These are phyloP conservation scores for Pseudogymnoascus sp. DNA, from an alignment of 2,329 filamentous ascomycete genomes.

Conservation along the genomic window DNA sequence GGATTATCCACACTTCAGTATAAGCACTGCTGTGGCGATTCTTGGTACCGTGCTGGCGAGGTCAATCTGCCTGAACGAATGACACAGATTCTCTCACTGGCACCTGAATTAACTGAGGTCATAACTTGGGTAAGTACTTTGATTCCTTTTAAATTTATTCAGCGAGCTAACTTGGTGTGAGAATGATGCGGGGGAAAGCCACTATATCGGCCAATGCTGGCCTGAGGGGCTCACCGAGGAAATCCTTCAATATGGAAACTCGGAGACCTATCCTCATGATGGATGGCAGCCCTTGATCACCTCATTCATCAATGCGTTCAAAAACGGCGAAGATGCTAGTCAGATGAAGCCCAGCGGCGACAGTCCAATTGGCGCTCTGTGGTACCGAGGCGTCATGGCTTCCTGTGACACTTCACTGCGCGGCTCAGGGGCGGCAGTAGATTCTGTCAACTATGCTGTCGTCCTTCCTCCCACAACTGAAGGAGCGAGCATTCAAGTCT, in stretches of 20 bases:
- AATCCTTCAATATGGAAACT: slow-evolving; percentile 28
- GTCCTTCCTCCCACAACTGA: slow-evolving; percentile 17
- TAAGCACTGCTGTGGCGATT: slow-evolving; percentile 16
- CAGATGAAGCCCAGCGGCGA: slow-evolving; percentile 10
- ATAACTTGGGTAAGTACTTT: neutral
- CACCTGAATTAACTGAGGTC: slow-evolving; percentile 14
- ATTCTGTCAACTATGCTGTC: slow-evolving; percentile 28
- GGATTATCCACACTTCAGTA: slow-evolving; percentile 17
- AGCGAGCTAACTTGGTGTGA: slow-evolving; percentile 29
- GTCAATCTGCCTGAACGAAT: slow-evolving; percentile 31
- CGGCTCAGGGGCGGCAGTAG: slow-evolving; percentile 21
- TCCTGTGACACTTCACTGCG: slow-evolving; percentile 18
- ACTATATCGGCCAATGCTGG: slow-evolving; percentile 32
- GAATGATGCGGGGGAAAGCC: slow-evolving; percentile 32
- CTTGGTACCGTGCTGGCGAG: slow-evolving; percentile 28
- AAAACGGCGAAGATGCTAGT: slow-evolving; percentile 12
- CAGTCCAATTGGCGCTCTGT: slow-evolving; percentile 27
- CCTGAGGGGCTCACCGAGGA: slow-evolving; percentile 20
- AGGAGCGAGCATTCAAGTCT: slow-evolving; percentile 18
- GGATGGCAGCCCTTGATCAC: slow-evolving; percentile 30
- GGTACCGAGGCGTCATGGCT: slow-evolving; percentile 23
- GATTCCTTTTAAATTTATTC: slow-evolving; percentile 21
- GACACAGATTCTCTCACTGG: slow-evolving; percentile 29
- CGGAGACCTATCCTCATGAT: slow-evolving; percentile 18
- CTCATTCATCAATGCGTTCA: slow-evolving; percentile 32